Base-by-base conservation (phyloP, 768 basidiomycete genomes). In the Termitomyces sp. region DNA sequence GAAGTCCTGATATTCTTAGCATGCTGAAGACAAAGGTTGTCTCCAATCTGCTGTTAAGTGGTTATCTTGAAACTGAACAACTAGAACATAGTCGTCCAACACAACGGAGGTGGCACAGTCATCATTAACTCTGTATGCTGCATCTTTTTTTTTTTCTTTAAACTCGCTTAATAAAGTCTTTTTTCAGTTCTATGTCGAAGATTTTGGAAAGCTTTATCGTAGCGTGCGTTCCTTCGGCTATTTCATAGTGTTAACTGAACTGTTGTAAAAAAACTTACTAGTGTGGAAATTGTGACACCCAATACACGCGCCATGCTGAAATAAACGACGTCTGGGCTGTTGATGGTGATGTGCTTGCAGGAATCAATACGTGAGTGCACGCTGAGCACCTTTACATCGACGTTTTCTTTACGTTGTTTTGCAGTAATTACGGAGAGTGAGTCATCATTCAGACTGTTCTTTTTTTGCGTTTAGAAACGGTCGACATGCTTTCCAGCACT, bases 181-280 rank as follows among this genome's bases (percentile, higher is more conserved):
- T 29, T 29, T n/a, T n/a, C 37, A 74, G 73, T 75, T 75, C 72
- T 75, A 75, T 51, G 72, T 68, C 10, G 72, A 74, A 62, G 70
- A 74, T 62, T 74, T 74, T 52, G 73, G 73, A 33, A 75, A 75
- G 57, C 66, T 75, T 51, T 75, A 74, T 57, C 70, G 73, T 20
- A 71, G 70, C 60, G 70, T 71, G 52, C 26, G 68, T 51, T 9
- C 26, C 8, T 56, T 52, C 31, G 22, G 24, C 22, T 2, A 29
- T 15, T 20, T 22, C 13, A n/a, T 46, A 28, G 28, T 20, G 16
- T 44, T 2, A 22, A 12, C 13, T 48, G 5, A 29, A 31, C 20
- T 36, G 6, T 47, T 46, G 18, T 9, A 37, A n/a, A 7, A 9
- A 22, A 44, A 41, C 20, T 4, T 22, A n/a, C 1, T 51, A 73